Evolutionary conservation across 768 basidiomycete genomes (phyloP).

Genomic region (Tricholoma saponaceum): DNA sequence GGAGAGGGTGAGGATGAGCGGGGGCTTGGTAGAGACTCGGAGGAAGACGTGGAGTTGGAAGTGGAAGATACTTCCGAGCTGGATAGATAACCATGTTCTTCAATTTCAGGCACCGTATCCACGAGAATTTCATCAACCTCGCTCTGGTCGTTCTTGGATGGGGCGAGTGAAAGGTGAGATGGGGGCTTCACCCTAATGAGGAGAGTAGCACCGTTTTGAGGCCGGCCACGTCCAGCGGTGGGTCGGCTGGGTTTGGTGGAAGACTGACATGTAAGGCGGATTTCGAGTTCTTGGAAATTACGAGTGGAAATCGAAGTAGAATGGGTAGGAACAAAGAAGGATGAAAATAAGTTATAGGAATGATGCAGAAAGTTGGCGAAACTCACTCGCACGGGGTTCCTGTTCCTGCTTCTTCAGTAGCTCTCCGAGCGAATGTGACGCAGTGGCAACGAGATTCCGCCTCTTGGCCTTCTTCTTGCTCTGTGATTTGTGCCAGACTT

Average conservation of each 20-base stretch:
- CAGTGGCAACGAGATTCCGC: constrained; percentile 49
- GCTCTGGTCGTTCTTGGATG: background rate
- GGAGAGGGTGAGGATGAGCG: background rate
- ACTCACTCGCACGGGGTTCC: constrained; percentile 37
- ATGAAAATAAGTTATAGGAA: too few relatives aligned
- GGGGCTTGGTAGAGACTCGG: background rate
- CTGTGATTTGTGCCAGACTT: constrained; percentile 52
- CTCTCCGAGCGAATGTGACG: constrained; percentile 49
- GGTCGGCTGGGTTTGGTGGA: constrained; percentile 21
- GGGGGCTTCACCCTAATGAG: constrained; percentile 24
- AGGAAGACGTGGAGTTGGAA: background rate
- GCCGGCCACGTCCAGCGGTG: constrained; percentile 31
- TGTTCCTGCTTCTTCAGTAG: constrained; percentile 44
- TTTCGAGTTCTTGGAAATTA: constrained; percentile 33
- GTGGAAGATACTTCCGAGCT: background rate
- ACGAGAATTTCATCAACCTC: background rate
- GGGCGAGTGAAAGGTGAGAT: background rate
- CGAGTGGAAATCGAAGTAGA: constrained; percentile 3
- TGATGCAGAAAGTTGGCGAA: too few relatives aligned
- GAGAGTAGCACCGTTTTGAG: constrained; percentile 36
- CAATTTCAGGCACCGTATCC: background rate
- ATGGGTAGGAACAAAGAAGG: background rate
- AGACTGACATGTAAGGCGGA: constrained; percentile 41
- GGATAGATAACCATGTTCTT: background rate
- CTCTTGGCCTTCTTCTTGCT: constrained; percentile 64